A percentile compares a stretch with the other conserved stretches of the same genome.
Conservation (phyloP, 1,139 yeast species). For the Hansenula sp. region DNA sequence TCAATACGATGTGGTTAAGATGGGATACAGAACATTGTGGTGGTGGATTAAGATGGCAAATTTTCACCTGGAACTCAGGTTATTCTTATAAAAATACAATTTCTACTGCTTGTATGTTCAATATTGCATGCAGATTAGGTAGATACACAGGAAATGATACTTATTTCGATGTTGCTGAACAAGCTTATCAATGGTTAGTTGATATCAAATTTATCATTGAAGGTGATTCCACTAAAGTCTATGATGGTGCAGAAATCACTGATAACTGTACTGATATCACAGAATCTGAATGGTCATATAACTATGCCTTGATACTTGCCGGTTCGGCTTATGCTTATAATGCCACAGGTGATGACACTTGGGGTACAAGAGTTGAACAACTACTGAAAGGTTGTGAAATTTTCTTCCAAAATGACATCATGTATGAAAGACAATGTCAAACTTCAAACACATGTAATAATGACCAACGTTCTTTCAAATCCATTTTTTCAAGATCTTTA, state of each 20-base stretch:
- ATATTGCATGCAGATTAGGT: slow-evolving; percentile 59
- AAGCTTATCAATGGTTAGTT: slow-evolving; percentile 58
- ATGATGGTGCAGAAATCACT: slow-evolving; percentile 56
- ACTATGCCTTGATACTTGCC: slow-evolving; percentile 55
- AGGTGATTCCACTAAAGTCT: slow-evolving; percentile 36
- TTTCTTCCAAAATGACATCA: slow-evolving; percentile 38
- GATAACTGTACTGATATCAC: slow-evolving; percentile 47
- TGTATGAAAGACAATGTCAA: slow-evolving; percentile 58
- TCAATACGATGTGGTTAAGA: slow-evolving; percentile 48
- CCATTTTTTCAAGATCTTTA: slow-evolving; percentile 53
- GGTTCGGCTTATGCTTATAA: slow-evolving; percentile 62
- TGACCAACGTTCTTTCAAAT: slow-evolving; percentile 63
- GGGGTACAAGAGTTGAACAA: slow-evolving; percentile 45
- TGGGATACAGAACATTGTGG: slow-evolving; percentile 55
- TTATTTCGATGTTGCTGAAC: slow-evolving; percentile 52
- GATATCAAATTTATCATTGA: slow-evolving; percentile 43
- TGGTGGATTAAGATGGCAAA: slow-evolving; percentile 72
- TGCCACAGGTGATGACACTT: slow-evolving; percentile 46
- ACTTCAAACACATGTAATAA: slow-evolving; percentile 44
- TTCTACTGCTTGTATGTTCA: slow-evolving; percentile 60
- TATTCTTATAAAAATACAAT: slow-evolving; percentile 65
- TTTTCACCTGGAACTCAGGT: slow-evolving; percentile 67
- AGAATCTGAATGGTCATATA: slow-evolving; percentile 55
- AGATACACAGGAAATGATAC: slow-evolving; percentile 52
- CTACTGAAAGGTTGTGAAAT: slow-evolving; percentile 41